Base-by-base conservation (phyloP, 2,329 filamentous ascomycete genomes). In the Dactylellina cionopaga region DNA sequence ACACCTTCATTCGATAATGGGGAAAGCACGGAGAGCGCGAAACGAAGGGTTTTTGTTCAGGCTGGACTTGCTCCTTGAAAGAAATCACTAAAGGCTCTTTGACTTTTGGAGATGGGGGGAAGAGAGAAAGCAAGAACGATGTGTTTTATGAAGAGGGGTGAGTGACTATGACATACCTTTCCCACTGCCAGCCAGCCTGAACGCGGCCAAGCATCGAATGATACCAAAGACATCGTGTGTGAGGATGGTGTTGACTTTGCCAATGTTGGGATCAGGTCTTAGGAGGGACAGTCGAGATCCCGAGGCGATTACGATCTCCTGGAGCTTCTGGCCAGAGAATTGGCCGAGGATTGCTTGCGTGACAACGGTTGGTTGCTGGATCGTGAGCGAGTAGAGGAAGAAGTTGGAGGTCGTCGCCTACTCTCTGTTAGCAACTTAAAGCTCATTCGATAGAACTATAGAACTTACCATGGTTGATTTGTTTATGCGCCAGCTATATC, bases 391-490 rank as follows among this genome's bases (percentile, higher is more conserved):
- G 84, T 99, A 99, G 83, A 99, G 89, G 81, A 97, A 97, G 92
- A 97, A 96, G 81, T 94, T 94, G 76, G 93, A 97, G 74, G 94
- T 97, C 80, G 93, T 96, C 84, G 95, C 94, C 95, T 98, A 31
- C 39, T 39, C 29, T 37, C 22, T 7, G 22, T 72, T 65, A 72
- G 68, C n/a, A n/a, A 25, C 17, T 15, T 9, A 22, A 49, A 6
- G n/a, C 15, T 25, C 22, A 17, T 39, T 29, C 10, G 22, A 22
- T n/a, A 15, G 27, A 25, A 24, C 9, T 15, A 31, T 1, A 39
- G n/a, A 33, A 31, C 59, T 24, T 72, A 72, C 68, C 68, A 72
- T 72, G 17, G 37, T 65, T 37, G 37, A 35, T 47, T 27, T 29
- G 25, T 27, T 33, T 31, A 15, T 24, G 33, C 43, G 27, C 44